These are phyloP conservation scores for Arachis stenosperma DNA, from an alignment of 306 rosid species.

Conservation along the genomic window DNA sequence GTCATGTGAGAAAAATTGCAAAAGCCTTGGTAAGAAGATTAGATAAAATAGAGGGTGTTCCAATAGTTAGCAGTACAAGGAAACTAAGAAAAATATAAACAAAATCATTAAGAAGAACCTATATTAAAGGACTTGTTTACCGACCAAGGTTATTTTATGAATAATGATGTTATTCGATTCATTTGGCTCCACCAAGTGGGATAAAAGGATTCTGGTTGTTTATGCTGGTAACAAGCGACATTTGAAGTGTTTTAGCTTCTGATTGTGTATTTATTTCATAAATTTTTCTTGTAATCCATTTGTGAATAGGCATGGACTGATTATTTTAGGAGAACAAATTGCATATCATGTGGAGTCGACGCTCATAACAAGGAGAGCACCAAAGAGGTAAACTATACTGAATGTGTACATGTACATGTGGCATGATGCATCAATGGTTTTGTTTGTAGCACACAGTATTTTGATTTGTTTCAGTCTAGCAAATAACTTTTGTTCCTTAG, in stretches of 20 bases:
- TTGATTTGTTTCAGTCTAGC: background rate
- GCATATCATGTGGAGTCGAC: slow-evolving; percentile 68
- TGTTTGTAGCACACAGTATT: background rate
- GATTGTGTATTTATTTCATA: background rate
- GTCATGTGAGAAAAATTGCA: background rate
- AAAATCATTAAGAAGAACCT: background rate
- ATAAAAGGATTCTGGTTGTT: background rate
- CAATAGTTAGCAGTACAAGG: background rate
- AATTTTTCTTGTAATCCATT: slow-evolving; percentile 11
- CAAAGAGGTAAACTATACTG: slow-evolving; percentile 59
- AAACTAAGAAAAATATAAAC: background rate
- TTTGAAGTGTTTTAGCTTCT: slow-evolving; percentile 25
- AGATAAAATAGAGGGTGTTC: background rate
- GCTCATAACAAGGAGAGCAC: slow-evolving; percentile 80
- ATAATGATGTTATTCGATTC: background rate
- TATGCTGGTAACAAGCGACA: background rate
- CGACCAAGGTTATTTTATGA: background rate
- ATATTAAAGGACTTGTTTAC: background rate
- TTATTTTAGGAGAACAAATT: slow-evolving; percentile 57
- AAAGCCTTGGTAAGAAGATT: background rate
- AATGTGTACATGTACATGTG: background rate
- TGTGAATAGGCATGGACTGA: slow-evolving; percentile 67
- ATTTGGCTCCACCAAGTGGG: background rate
- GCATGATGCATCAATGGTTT: slow-evolving; percentile 6
- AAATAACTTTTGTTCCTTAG: slow-evolving; percentile 5